A percentile compares a stretch with the other conserved stretches of the same genome.
phyloP scores from a whole-genome alignment of 2,329 filamentous ascomycete species.

The Paecilomyces sp. region DNA sequence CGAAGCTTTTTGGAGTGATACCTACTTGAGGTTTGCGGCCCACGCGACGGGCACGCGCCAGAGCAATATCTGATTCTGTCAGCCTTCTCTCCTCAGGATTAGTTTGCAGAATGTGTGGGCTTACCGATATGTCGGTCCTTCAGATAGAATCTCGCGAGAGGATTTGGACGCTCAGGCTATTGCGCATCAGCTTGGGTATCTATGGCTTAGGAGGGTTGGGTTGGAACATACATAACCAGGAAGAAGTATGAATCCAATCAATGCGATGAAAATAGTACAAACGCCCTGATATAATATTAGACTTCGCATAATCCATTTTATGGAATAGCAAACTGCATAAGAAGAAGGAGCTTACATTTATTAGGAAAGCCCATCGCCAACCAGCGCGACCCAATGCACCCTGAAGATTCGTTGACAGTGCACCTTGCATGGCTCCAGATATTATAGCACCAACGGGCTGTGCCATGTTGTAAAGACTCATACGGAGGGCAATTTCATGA shows the following conservation, averaged over 20 bases:
- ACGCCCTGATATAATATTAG: not conserved
- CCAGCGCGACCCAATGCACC: constrained; percentile 3
- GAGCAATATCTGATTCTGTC: not conserved
- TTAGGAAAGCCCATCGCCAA: constrained; percentile 6
- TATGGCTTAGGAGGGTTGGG: not conserved
- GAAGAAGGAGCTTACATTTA: constrained; percentile 7
- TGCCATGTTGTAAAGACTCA: not conserved
- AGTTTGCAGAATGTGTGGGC: not conserved
- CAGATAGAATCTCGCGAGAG: not conserved
- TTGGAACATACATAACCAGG: not conserved
- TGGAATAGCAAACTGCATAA: not conserved
- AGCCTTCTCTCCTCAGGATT: not conserved
- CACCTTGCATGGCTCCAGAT: constrained; percentile 5
- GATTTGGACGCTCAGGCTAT: constrained; percentile 12
- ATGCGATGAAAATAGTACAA: not conserved
- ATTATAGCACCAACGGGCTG: constrained; percentile 4
- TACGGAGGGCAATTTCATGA: not conserved
- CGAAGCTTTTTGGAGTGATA: not conserved
- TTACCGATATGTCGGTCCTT: not conserved
- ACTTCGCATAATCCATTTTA: not conserved
- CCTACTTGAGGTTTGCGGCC: not conserved
- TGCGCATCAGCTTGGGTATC: not conserved
- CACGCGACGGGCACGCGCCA: not conserved
- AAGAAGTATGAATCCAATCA: not conserved
- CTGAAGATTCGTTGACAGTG: constrained; percentile 5